A percentile compares a stretch with the other conserved stretches of the same genome.
Conservation (phyloP, 2,329 filamentous ascomycete species). For the Alternaria ethzedia region DNA sequence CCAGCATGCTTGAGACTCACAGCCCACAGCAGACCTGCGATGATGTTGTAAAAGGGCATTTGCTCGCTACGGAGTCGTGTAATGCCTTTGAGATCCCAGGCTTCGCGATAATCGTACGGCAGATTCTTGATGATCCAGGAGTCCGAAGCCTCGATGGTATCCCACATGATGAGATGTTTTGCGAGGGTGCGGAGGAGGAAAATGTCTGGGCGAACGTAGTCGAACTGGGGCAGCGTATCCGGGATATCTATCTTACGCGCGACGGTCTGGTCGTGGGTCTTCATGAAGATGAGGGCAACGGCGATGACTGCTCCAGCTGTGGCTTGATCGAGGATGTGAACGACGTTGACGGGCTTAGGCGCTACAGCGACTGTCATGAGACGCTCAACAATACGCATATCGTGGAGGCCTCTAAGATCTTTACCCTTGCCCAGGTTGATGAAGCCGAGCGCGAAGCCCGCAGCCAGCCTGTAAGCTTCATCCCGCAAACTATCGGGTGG, state of each 20-base stretch:
- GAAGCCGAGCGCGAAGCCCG: conserved; percentile 89
- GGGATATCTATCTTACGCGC: conserved; percentile 93
- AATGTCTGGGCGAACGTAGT: conserved; percentile 92
- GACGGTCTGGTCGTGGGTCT: conserved; percentile 85
- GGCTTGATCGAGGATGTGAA: conserved; percentile 91
- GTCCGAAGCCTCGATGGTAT: conserved; percentile 73
- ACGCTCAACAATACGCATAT: conserved; percentile 91
- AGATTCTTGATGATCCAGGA: conserved; percentile 79
- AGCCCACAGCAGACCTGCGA: conserved; percentile 85
- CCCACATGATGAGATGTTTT: conserved; percentile 93
- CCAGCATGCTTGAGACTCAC: conserved; percentile 56
- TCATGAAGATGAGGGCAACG: conserved; percentile 93
- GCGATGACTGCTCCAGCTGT: conserved; percentile 93
- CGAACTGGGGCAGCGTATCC: conserved; percentile 87
- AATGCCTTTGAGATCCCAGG: conserved; percentile 66
- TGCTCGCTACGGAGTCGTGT: conserved; percentile 76
- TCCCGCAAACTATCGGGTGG: conserved; percentile 81
- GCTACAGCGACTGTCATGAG: conserved; percentile 84
- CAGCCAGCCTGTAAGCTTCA: conserved; percentile 94
- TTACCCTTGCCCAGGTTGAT: conserved; percentile 94
- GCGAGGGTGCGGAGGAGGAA: conserved; percentile 88
- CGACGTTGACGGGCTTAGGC: conserved; percentile 87
- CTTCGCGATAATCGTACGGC: conserved; percentile 70
- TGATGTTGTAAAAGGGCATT: conserved; percentile 89
- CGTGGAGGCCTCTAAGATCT: conserved; percentile 85